These are phyloP conservation scores for Zychaea mexicana DNA, from an alignment of 371 early-diverging fungal genomes.

Conservation along the genomic window DNA sequence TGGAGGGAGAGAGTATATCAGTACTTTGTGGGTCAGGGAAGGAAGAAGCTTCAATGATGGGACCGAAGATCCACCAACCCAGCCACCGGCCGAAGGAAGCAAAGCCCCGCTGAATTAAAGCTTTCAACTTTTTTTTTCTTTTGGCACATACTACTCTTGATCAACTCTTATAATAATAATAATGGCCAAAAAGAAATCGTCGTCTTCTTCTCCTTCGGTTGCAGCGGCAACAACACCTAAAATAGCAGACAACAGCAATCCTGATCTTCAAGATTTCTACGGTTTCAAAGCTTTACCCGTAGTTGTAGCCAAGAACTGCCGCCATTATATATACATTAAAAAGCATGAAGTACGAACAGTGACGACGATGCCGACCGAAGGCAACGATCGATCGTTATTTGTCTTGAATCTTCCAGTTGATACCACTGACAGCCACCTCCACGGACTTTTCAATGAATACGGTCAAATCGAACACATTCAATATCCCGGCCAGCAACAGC, in stretches of 20 bases:
- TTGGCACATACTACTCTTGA: too few species aligned
- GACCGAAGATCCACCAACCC: too few species aligned
- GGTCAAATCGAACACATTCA: conserved; percentile 8
- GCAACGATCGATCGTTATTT: conserved; percentile 77
- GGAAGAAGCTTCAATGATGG: too few species aligned
- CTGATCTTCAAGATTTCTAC: conserved; percentile 47
- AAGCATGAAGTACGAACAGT: conserved; percentile 68
- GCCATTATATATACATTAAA: conserved; percentile 74
- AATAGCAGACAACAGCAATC: conserved; percentile 8
- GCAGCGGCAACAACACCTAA: not conserved
- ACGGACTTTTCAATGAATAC: conserved; percentile 62
- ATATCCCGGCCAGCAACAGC: conserved; percentile 23
- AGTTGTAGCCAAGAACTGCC: conserved; percentile 39
- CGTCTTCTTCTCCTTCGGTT: not conserved
- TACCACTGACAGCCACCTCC: conserved; percentile 73
- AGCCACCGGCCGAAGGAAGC: too few species aligned
- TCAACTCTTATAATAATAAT: not conserved
- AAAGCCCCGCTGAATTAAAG: too few species aligned
- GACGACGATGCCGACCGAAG: conserved; percentile 36
- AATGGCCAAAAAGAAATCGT: not conserved
- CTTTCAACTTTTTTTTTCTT: too few species aligned
- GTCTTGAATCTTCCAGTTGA: conserved; percentile 84
- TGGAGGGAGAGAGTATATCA: too few species aligned
- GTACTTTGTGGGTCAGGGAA: too few species aligned
- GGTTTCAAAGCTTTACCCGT: conserved; percentile 63